phyloP scores from a whole-genome alignment of 192 early-diverging fungal genomes.

The Coemansia sp. region DNA sequence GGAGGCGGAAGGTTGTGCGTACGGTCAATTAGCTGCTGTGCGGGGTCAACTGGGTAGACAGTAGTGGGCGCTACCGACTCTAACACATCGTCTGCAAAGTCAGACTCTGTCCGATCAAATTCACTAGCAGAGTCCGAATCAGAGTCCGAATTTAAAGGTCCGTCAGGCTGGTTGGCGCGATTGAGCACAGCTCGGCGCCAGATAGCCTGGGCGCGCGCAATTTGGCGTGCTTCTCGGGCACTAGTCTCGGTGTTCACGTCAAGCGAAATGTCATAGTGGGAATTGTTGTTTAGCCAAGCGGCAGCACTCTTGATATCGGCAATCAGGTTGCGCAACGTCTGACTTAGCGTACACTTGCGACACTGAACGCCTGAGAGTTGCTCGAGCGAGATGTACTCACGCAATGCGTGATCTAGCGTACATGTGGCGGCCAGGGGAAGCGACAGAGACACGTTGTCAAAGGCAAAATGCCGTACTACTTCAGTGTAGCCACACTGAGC shows the following conservation, averaged over 20 bases:
- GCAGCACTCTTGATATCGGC: constrained; percentile 29
- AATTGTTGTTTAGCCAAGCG: constrained; percentile 32
- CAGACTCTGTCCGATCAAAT: not conserved
- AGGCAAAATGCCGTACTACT: constrained; percentile 75
- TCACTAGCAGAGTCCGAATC: constrained; percentile 21
- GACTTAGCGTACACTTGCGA: constrained; percentile 49
- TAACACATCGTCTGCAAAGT: not conserved
- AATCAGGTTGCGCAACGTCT: constrained; percentile 47
- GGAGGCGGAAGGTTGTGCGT: constrained; percentile 32
- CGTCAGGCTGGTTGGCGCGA: not conserved
- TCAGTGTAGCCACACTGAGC: constrained; percentile 77
- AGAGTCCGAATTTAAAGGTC: constrained; percentile 15
- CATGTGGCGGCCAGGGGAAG: constrained; percentile 56
- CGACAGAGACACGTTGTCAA: constrained; percentile 76
- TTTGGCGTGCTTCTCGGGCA: constrained; percentile 6
- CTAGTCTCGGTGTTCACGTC: not conserved
- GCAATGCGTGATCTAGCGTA: constrained; percentile 41
- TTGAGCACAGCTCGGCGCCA: constrained; percentile 43
- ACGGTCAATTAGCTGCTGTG: constrained; percentile 28
- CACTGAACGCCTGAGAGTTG: constrained; percentile 43
- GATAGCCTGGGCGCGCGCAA: constrained; percentile 25
- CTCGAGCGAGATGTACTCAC: constrained; percentile 45
- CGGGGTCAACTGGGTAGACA: constrained; percentile 42
- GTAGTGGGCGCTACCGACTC: not conserved
- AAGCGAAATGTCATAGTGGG: constrained; percentile 24